Percentiles rank a stretch among this genome's conserved stretches.
Conservation (phyloP, 2,329 filamentous ascomycete genomes). For the Dactylellina drechsleri region DNA sequence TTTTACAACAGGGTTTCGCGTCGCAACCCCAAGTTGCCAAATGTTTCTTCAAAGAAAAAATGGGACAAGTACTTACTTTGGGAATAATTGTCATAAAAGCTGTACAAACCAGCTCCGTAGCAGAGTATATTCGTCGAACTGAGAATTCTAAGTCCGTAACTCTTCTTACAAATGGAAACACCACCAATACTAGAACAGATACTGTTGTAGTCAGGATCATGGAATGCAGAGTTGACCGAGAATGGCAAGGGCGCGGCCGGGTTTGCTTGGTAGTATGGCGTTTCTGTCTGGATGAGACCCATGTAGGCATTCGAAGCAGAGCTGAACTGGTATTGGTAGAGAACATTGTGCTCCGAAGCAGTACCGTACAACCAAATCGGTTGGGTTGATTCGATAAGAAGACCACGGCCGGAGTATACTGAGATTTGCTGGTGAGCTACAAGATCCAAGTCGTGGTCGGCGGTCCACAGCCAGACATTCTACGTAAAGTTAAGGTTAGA, state of each 20-base stretch:
- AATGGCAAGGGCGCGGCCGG: conserved; percentile 63
- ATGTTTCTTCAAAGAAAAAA: too few species aligned
- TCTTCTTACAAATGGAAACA: conserved; percentile 58
- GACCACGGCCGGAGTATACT: conserved; percentile 65
- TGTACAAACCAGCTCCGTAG: conserved; percentile 61
- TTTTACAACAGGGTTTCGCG: background rate
- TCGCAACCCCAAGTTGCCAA: too few species aligned
- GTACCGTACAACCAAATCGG: too few species aligned
- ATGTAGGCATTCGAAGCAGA: conserved; percentile 83
- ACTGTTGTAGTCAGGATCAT: conserved; percentile 37
- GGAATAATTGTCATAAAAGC: conserved; percentile 60
- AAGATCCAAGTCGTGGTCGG: conserved; percentile 68
- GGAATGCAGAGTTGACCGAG: conserved; percentile 57
- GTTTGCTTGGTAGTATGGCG: conserved; percentile 71
- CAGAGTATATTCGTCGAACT: conserved; percentile 58
- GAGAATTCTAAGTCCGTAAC: conserved; percentile 58
- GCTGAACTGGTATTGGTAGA: conserved; percentile 83
- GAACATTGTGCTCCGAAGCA: too few species aligned
- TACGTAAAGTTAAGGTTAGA: too few species aligned
- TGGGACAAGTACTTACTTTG: conserved; percentile 28
- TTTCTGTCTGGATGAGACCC: conserved; percentile 87
- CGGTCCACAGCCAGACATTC: conserved; percentile 66
- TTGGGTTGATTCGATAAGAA: conserved; percentile 66
- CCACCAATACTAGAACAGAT: conserved; percentile 14
- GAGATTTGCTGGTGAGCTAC: conserved; percentile 61